A percentile compares a stretch with the other conserved stretches of the same genome.
Evolutionary conservation across 2,329 filamentous ascomycete genomes (phyloP).

Genomic region (Penicillium sp.): DNA sequence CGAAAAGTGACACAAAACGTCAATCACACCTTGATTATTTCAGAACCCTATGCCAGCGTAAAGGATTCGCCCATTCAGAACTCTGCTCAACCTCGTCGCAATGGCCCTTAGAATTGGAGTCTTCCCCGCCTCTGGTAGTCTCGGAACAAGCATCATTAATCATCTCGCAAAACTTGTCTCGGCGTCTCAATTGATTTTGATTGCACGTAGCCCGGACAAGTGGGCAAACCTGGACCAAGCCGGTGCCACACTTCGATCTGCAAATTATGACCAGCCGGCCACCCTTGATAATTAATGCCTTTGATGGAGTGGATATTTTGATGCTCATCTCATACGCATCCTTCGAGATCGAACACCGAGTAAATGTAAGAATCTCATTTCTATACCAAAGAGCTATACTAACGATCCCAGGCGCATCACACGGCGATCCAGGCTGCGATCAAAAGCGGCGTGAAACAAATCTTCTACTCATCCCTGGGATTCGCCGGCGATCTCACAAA

Average conservation of each 20-base stretch:
- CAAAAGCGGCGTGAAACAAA: conserved; percentile 21
- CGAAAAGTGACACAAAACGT: not conserved
- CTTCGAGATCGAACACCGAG: conserved; percentile 11
- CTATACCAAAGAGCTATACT: not conserved
- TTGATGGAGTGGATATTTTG: conserved; percentile 14
- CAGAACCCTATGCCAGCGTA: too few species aligned
- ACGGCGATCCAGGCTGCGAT: conserved; percentile 22
- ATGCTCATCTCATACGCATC: conserved; percentile 20
- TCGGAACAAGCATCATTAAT: conserved; percentile 18
- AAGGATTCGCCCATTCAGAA: not conserved
- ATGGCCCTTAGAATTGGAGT: conserved; percentile 28
- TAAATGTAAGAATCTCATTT: conserved; percentile 23
- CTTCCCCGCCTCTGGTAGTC: conserved; percentile 19
- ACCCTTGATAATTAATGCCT: conserved; percentile 12
- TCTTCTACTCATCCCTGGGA: conserved; percentile 27
- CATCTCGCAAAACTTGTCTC: conserved; percentile 13
- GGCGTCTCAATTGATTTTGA: conserved; percentile 4
- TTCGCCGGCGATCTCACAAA: conserved; percentile 14
- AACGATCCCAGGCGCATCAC: conserved; percentile 32
- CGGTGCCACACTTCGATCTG: conserved; percentile 31
- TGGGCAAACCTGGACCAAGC: conserved; percentile 21
- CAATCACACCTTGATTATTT: not conserved
- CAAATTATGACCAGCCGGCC: conserved; percentile 17
- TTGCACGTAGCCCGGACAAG: conserved; percentile 18
- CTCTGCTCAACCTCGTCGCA: not conserved